These are phyloP conservation scores for Aspergillus awamori DNA, from an alignment of 2,329 filamentous ascomycete genomes.

Conservation along the genomic window DNA sequence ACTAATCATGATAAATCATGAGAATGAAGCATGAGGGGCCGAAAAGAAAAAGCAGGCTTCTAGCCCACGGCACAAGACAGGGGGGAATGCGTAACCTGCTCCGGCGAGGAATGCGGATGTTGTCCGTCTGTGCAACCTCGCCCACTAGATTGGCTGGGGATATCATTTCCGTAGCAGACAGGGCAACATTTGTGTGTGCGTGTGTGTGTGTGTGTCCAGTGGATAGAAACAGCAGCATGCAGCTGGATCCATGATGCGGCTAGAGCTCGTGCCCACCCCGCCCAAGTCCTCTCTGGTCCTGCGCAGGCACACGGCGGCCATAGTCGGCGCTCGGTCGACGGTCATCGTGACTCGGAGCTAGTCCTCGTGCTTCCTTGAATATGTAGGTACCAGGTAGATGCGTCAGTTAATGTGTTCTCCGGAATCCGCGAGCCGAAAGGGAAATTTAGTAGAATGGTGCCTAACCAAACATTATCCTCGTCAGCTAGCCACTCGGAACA, in stretches of 20 bases:
- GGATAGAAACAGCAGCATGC: background rate
- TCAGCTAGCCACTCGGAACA: background rate
- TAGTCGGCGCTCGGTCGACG: background rate
- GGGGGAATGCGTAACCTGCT: constrained; percentile 5
- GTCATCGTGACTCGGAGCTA: background rate
- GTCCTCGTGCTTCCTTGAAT: background rate
- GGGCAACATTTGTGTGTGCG: background rate
- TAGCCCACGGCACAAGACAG: background rate
- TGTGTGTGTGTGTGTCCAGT: too few species aligned
- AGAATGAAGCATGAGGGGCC: background rate
- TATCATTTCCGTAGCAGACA: constrained; percentile 5
- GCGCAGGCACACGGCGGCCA: constrained; percentile 5
- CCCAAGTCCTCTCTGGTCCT: background rate
- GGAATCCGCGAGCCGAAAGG: background rate
- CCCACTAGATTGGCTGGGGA: background rate
- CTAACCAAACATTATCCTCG: background rate
- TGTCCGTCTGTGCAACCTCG: background rate
- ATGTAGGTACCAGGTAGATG: background rate
- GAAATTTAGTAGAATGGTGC: background rate
- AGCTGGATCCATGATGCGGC: constrained; percentile 3
- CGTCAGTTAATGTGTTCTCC: background rate
- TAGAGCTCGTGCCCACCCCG: background rate
- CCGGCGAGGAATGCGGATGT: constrained; percentile 5
- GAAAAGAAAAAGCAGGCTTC: background rate
- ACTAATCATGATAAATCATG: too few species aligned